A percentile compares a stretch with the other conserved stretches of the same genome.
phyloP scores from a whole-genome alignment of 495 filamentous ascomycete genomes.

The Penicillium diatomitis region DNA sequence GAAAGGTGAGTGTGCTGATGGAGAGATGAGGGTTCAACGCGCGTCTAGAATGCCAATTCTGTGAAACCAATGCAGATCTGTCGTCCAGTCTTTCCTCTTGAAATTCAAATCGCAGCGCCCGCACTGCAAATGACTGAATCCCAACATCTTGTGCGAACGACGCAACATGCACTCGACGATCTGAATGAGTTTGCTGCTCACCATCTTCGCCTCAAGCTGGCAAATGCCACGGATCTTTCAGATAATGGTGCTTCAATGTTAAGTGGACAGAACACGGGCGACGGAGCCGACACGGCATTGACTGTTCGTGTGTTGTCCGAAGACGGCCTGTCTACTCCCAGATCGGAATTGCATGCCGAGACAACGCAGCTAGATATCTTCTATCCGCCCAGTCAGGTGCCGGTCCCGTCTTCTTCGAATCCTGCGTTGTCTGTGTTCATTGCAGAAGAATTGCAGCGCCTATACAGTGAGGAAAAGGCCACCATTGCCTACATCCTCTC shows the following conservation, averaged over 20 bases:
- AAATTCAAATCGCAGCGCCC: constrained; percentile 67
- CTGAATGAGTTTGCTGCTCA: constrained; percentile 89
- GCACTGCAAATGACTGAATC: constrained; percentile 59
- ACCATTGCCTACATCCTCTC: constrained; percentile 77
- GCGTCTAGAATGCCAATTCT: neutral
- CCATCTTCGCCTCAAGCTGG: constrained; percentile 68
- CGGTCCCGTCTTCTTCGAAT: constrained; percentile 56
- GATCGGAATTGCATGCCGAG: constrained; percentile 56
- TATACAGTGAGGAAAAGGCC: constrained; percentile 85
- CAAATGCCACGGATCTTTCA: constrained; percentile 29
- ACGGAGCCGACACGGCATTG: constrained; percentile 49
- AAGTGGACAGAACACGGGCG: constrained; percentile 3
- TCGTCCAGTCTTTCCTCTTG: constrained; percentile 76
- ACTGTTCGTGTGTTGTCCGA: constrained; percentile 60
- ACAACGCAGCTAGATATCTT: constrained; percentile 67
- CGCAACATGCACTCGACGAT: constrained; percentile 85
- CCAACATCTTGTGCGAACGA: constrained; percentile 68
- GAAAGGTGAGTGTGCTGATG: constrained; percentile 52
- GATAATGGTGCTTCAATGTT: neutral
- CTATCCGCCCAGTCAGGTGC: constrained; percentile 67
- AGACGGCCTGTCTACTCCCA: constrained; percentile 41
- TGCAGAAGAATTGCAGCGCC: constrained; percentile 63
- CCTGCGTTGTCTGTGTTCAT: constrained; percentile 74
- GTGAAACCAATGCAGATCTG: constrained; percentile 53
- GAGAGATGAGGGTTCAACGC: neutral